phyloP scores from a whole-genome alignment of 257 asterid genomes.

The Solanum chilense region DNA sequence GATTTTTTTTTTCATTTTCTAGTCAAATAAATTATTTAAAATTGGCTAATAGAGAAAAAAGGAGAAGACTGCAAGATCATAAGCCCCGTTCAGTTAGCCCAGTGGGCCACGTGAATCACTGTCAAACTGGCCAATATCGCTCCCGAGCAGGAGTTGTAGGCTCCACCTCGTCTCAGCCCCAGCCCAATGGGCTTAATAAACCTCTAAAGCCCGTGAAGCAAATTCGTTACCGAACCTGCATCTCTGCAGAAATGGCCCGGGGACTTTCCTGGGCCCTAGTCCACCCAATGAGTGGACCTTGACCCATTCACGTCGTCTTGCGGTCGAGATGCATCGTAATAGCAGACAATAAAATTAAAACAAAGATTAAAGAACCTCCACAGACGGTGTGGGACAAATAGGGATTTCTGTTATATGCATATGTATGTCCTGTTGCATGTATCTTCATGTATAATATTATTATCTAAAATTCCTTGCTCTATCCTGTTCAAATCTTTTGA shows the following conservation, averaged over 20 bases:
- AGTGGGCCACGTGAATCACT: background rate
- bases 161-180: slow-evolving; percentile 6
- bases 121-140: background rate
- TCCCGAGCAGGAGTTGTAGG: background rate
- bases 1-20: no score
- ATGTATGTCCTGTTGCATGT: background rate
- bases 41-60: no score
- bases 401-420: background rate
- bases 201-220: background rate
- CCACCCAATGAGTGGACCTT: fast-evolving
- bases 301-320: background rate
- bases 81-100: slow-evolving; percentile 11
- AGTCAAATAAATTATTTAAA: no score
- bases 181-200: background rate
- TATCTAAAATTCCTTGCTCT: background rate
- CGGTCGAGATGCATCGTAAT: fast-evolving
- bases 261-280: background rate
- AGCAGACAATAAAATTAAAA: fast-evolving
- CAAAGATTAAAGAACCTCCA: background rate
- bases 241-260: background rate
- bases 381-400: background rate
- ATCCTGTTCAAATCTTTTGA: no score
- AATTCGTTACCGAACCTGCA: background rate
- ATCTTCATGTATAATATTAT: background rate
- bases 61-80: background rate